These are phyloP conservation scores for Colletotrichum coccodes DNA, from an alignment of 2,329 filamentous ascomycete genomes.

Conservation along the genomic window DNA sequence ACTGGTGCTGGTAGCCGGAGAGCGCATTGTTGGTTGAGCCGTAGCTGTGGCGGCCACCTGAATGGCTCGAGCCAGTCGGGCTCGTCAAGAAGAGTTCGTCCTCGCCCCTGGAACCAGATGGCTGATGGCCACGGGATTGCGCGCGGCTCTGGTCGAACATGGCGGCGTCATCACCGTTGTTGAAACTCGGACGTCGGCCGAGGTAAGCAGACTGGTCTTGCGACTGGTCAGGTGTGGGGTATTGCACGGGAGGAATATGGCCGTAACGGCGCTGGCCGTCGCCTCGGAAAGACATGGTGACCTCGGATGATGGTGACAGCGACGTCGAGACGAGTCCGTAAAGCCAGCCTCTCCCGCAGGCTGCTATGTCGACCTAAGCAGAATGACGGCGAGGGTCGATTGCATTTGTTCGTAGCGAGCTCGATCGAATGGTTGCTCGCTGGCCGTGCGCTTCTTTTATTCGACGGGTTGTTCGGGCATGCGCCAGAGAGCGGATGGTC, in stretches of 20 bases:
- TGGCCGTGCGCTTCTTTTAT: background rate
- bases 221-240: slow-evolving; percentile 59
- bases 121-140: slow-evolving; percentile 37
- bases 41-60: slow-evolving; percentile 47
- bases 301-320: background rate
- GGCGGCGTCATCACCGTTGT: slow-evolving; percentile 76
- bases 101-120: slow-evolving; percentile 46
- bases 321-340: background rate
- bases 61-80: slow-evolving; percentile 46
- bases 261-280: slow-evolving; percentile 73
- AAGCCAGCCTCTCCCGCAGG: slow-evolving; percentile 12
- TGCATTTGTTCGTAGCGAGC: slow-evolving; percentile 25
- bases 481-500: slow-evolving; percentile 1
- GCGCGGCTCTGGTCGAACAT: slow-evolving; percentile 40
- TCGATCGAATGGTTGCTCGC: slow-evolving; percentile 8
- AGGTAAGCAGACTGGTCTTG: slow-evolving; percentile 51
- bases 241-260: slow-evolving; percentile 74
- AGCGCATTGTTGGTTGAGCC: slow-evolving; percentile 57
- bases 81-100: slow-evolving; percentile 75
- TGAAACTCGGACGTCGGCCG: slow-evolving; percentile 75
- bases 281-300: slow-evolving; percentile 70
- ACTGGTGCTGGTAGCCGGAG: slow-evolving; percentile 63
- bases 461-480: slow-evolving; percentile 2
- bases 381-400: background rate
- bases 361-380: slow-evolving; percentile 24